These are phyloP conservation scores for Penicillium cataractarum DNA, from an alignment of 495 filamentous ascomycete species.

Conservation along the genomic window DNA sequence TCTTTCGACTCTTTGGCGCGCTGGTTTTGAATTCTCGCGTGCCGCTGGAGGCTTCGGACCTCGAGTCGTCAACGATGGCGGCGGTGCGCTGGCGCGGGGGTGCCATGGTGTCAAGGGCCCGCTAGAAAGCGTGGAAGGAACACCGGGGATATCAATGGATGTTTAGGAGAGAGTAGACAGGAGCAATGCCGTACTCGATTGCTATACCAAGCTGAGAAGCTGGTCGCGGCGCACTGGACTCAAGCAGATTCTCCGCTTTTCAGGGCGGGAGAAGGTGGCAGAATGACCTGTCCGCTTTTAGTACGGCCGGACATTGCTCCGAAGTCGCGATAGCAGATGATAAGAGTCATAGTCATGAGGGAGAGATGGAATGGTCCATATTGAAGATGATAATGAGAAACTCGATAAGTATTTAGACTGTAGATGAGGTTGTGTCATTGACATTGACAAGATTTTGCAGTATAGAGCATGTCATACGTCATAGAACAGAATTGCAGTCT, in stretches of 20 bases:
- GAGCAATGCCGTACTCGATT: conserved; percentile 11
- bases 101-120: conserved; percentile 38
- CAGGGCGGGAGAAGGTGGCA: conserved; percentile 43
- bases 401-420: neutral
- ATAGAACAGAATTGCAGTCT: neutral
- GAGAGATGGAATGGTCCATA: neutral
- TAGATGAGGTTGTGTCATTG: neutral
- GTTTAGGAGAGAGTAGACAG: neutral
- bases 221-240: conserved; percentile 18
- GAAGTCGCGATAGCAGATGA: neutral
- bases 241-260: conserved; percentile 31
- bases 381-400: neutral
- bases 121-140: conserved; percentile 8
- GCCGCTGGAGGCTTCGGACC: conserved; percentile 57
- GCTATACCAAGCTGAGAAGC: conserved; percentile 1
- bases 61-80: conserved; percentile 53
- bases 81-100: conserved; percentile 51
- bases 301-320: conserved; percentile 20
- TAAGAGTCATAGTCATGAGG: neutral
- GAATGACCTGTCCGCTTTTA: conserved; percentile 32
- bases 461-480: neutral
- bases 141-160: conserved; percentile 16
- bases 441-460: neutral
- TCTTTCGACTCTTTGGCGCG: conserved; percentile 40
- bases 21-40: conserved; percentile 49